These are phyloP conservation scores for sunflower (Helianthus annuus) DNA, from an alignment of 129 eudicot species.

Conservation along the genomic window DNA sequence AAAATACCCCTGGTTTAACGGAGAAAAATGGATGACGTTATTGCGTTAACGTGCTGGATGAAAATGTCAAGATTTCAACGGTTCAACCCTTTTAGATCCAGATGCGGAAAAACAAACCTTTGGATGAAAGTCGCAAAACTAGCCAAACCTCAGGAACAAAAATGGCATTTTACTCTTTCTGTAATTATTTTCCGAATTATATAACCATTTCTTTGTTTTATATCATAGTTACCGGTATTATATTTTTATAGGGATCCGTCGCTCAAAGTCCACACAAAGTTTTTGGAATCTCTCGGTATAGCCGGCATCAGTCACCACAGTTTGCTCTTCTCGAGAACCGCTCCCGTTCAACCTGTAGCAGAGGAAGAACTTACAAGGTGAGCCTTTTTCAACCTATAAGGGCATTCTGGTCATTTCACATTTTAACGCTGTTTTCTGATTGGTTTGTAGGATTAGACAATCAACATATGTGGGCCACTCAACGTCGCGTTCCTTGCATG, in stretches of 20 bases:
- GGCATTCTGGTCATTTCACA: slow-evolving; percentile 7
- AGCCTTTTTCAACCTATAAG: slow-evolving; percentile 11
- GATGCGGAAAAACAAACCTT: no score
- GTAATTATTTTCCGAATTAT: neutral
- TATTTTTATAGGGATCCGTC: slow-evolving; percentile 58
- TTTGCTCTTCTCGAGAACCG: slow-evolving; percentile 88
- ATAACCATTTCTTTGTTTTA: neutral
- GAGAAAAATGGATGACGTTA: no score
- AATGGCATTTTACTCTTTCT: neutral
- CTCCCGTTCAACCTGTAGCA: slow-evolving; percentile 49
- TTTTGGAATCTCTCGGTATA: slow-evolving; percentile 79
- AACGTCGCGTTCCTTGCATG: slow-evolving; percentile 43
- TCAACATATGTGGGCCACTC: slow-evolving; percentile 45
- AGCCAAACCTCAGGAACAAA: no score
- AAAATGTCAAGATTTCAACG: no score
- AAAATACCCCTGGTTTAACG: no score
- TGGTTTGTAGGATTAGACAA: slow-evolving; percentile 46
- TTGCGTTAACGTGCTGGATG: no score
- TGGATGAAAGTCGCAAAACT: no score
- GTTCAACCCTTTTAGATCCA: no score
- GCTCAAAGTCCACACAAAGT: slow-evolving; percentile 61
- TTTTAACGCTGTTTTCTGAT: neutral
- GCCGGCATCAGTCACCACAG: slow-evolving; percentile 98
- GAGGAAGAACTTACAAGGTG: slow-evolving; percentile 65
- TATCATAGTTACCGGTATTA: slow-evolving; percentile 4